Base-by-base conservation (phyloP, 352 stramenopile genomes). In the Phytophthora pseudosyringae region DNA sequence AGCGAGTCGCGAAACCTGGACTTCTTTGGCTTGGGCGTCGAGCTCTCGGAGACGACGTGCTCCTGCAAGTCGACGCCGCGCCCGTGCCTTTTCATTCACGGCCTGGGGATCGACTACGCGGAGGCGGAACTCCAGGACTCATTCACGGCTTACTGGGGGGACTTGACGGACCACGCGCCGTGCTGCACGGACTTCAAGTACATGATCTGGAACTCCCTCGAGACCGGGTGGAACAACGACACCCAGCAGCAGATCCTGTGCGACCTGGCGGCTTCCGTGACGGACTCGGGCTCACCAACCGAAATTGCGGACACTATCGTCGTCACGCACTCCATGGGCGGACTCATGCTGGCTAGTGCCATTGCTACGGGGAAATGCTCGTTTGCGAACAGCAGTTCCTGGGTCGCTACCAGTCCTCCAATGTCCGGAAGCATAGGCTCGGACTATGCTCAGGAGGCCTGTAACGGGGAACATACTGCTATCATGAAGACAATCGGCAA, bases 41-140 rank as follows among this genome's bases (percentile, higher is more conserved):
- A 44, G 3, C 16, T 81, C 11, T 3, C 33, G 13, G 15, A 53
- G 1, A 68, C 71, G 2, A 63, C 41, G 16, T 83, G 75, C 44
- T 58, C 45, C 11, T 83, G 75, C 33, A 67, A 53, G 21, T 72
- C 66, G 10, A 67, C 39, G 4, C 65, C 51, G 2, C 75, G 75
- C n/a, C 67, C 75, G n/a, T 86, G 77, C 46, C 49, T 86, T 13
- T 83, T 86, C 44, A 71, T 83, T 29, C 74, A 86, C 39, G 77
- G 74, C 5, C 35, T 81, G 13, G 76, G 74, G 5, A 48, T 74
- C 12, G 36, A 65, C 31, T 62, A 59, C 16, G 48, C 63, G 8
- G 40, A 78, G 51, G 29, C 11, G 1, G 40, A 54, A 11, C 44
- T 81, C 0, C 66, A 78, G 31, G 59, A 79, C n/a, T 65, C 71